phyloP scores from a whole-genome alignment of 2,329 filamentous ascomycete species.

The Penicillium crustosum region DNA sequence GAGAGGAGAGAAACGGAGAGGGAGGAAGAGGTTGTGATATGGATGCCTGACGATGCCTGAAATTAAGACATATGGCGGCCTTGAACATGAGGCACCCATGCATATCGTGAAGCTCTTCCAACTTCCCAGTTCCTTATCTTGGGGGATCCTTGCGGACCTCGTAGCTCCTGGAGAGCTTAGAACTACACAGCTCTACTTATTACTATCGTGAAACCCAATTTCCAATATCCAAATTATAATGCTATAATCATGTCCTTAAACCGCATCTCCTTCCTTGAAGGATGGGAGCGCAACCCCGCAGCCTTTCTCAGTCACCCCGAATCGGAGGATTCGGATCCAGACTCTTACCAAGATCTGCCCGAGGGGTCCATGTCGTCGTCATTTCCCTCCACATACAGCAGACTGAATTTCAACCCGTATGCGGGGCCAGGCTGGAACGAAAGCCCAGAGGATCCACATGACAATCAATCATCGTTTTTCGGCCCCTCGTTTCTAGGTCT shows the following conservation, averaged over 20 bases:
- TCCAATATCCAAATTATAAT: background rate
- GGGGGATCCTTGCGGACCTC: background rate
- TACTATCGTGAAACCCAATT: background rate
- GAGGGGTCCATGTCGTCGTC: conserved; percentile 35
- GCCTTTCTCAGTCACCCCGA: conserved; percentile 27
- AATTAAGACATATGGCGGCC: background rate
- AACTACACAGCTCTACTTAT: background rate
- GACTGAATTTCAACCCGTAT: conserved; percentile 47
- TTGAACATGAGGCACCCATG: background rate
- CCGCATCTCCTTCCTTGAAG: conserved; percentile 46
- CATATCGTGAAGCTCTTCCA: background rate
- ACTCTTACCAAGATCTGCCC: conserved; percentile 34
- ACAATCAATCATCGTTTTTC: conserved; percentile 28
- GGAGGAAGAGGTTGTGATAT: background rate
- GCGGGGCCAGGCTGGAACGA: conserved; percentile 41
- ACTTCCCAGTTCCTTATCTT: background rate
- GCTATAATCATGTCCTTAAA: conserved; percentile 41
- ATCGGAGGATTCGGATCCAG: conserved; percentile 19
- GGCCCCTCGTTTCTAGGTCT: conserved; percentile 16
- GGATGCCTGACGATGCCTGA: conserved; percentile 22
- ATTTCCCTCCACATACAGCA: conserved; percentile 37
- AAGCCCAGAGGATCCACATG: conserved; percentile 29
- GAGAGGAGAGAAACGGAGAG: too few species aligned
- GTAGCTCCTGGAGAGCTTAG: background rate
- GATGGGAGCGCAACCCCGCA: conserved; percentile 41